Evolutionary conservation across 495 filamentous ascomycete species (phyloP), one percentile per base, ranked within the genome.

Genomic region (Penicillium angulare): DNA sequence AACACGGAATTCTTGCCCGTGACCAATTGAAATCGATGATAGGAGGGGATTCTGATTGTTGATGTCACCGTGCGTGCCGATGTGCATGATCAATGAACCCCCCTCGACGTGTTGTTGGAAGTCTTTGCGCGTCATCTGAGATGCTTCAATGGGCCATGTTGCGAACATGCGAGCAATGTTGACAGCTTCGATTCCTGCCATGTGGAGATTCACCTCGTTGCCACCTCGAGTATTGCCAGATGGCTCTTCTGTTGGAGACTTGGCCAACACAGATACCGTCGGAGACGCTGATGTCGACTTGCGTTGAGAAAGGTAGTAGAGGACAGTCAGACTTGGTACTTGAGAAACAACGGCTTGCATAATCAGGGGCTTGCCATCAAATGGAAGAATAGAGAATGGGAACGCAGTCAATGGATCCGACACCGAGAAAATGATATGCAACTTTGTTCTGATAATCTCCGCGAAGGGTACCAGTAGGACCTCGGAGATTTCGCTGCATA

Each of bases 121-220:
- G 10, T 56, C 47, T 2, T 51, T 49, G 21, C 64, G 36, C n/a
- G 61, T 47, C 6, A 64, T 26, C 1, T 41, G 24, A 5, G 61
- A 67, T 5, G 58, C 61, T 45, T 67, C 64, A 26, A 67, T 60
- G 0, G 64, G 64, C 61, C 61, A 64, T 20, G 61, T 65, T 12
- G 50, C 45, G 23, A 66, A 66, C 39, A 55, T 46, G 18, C 57
- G 52, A 8, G 64, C 59, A 21, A 67, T 65, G 33, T 56, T 62
- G 43, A 67, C 53, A 8, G 61, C 58, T 49, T 67, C 64, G 33
- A 67, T 62, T 6, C 44, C 58, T 9, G 64, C 61, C 61, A 63
- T 65, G 31, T 59, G 56, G 4, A 67, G 53, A 43, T 55, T 56
- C 3, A 24, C 42, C 20, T 66, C 57, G 12, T 53, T 26, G 7